Evolutionary conservation across 371 early-diverging fungal species (phyloP).

Genomic region (Coemansia sp.): DNA sequence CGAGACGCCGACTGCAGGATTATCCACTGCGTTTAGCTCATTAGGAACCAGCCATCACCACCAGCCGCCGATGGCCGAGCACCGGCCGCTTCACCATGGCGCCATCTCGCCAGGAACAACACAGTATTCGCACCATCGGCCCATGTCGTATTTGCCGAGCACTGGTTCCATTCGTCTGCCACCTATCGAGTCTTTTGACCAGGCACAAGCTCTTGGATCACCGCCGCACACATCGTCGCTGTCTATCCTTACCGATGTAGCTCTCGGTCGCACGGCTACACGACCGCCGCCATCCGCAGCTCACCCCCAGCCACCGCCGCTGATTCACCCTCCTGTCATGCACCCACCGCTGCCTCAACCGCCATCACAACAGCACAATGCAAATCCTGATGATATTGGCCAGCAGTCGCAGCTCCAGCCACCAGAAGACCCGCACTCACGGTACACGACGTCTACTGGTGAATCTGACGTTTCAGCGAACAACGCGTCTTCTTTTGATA

Average conservation of each 20-base stretch:
- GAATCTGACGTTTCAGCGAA: conserved; percentile 20
- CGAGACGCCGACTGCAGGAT: conserved; percentile 37
- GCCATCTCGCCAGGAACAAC: background rate
- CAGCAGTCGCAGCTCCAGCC: conserved; percentile 27
- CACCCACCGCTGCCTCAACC: conserved; percentile 2
- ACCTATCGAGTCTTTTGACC: conserved; percentile 45
- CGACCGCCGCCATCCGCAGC: background rate
- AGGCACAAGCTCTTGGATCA: conserved; percentile 12
- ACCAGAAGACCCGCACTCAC: conserved; percentile 13
- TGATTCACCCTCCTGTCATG: background rate
- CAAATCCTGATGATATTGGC: conserved; percentile 5
- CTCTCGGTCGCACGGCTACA: conserved; percentile 13
- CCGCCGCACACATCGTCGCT: conserved; percentile 22
- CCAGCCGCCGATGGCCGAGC: conserved; percentile 1
- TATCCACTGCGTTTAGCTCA: conserved; percentile 27
- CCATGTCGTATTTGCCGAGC: background rate
- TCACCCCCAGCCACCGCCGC: background rate
- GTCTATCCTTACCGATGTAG: conserved; percentile 35
- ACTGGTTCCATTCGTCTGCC: conserved; percentile 34
- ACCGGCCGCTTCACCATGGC: background rate
- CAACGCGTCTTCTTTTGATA: conserved; percentile 18
- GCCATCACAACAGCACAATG: background rate
- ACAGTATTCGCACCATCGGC: background rate
- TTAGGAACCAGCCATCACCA: conserved; percentile 12
- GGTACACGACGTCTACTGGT: conserved; percentile 9